Conservation (phyloP, 148 eudicot genomes). For the Salicornia ramosissima region DNA sequence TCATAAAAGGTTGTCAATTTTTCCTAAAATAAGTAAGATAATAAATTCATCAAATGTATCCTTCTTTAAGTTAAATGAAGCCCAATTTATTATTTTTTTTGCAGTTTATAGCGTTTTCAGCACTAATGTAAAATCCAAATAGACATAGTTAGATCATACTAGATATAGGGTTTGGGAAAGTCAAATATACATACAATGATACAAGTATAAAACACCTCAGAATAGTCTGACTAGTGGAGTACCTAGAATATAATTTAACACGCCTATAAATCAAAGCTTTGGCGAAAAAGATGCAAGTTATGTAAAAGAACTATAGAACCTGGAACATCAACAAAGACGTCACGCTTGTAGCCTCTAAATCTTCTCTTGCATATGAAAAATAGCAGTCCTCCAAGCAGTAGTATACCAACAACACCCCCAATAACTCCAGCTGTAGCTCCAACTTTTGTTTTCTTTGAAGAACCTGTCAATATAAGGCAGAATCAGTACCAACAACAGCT, state of each 20-base stretch:
- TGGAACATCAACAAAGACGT: conserved; percentile 88
- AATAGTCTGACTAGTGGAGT: neutral
- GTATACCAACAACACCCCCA: conserved; percentile 49
- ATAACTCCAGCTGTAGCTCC: conserved; percentile 56
- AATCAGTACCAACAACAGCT: conserved; percentile 21
- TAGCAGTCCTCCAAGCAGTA: conserved; percentile 54
- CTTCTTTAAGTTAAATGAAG: no score
- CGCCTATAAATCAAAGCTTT: neutral
- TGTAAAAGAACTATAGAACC: conserved; percentile 39
- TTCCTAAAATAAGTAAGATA: no score
- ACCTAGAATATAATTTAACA: neutral
- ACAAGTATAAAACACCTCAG: neutral
- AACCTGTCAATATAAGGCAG: conserved; percentile 39
- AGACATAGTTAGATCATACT: no score
- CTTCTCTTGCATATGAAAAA: conserved; percentile 51
- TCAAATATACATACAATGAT: no score
- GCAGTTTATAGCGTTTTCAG: no score
- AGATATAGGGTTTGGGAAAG: neutral
- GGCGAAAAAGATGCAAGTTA: neutral
- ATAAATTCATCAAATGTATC: no score
- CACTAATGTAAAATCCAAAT: no score
- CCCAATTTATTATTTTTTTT: no score
- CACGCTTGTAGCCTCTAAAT: conserved; percentile 56
- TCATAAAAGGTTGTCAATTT: no score
- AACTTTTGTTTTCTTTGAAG: conserved; percentile 53